Evolutionary conservation across 805 yeast genomes (phyloP).

Genomic region (Candida sakaeoensis): DNA sequence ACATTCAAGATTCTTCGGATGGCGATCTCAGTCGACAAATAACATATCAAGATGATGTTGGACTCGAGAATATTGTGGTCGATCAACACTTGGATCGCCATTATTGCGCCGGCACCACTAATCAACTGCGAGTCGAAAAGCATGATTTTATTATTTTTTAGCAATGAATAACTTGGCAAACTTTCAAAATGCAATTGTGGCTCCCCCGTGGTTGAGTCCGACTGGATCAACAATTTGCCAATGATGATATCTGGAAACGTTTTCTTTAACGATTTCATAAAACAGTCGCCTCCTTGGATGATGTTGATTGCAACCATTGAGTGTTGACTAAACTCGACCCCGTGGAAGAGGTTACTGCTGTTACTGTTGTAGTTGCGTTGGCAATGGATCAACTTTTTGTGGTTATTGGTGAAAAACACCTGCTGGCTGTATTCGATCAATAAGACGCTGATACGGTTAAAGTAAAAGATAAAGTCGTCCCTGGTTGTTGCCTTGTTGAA

Average conservation of each 20-base stretch:
- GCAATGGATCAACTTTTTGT: neutral
- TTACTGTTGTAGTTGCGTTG: no score
- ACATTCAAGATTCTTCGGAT: slow-evolving; percentile 69
- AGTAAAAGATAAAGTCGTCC: slow-evolving; percentile 81
- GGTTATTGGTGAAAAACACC: slow-evolving; percentile 36
- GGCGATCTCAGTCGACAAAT: slow-evolving; percentile 77
- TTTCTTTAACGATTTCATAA: slow-evolving; percentile 71
- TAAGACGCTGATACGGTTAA: slow-evolving; percentile 74
- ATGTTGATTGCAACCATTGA: slow-evolving; percentile 70
- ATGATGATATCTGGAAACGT: slow-evolving; percentile 73
- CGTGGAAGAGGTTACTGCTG: slow-evolving; percentile 15
- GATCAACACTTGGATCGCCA: slow-evolving; percentile 84
- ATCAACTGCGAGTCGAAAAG: slow-evolving; percentile 84
- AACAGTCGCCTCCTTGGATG: slow-evolving; percentile 90
- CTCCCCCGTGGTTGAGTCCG: slow-evolving; percentile 87
- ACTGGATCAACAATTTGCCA: slow-evolving; percentile 84
- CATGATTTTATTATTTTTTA: slow-evolving; percentile 43
- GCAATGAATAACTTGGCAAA: slow-evolving; percentile 45
- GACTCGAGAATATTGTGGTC: slow-evolving; percentile 70
- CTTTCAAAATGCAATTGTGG: slow-evolving; percentile 86
- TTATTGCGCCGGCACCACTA: slow-evolving; percentile 90
- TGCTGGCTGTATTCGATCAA: slow-evolving; percentile 65
- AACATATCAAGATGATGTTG: slow-evolving; percentile 66
- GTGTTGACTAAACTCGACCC: slow-evolving; percentile 42
- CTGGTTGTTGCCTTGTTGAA: slow-evolving; percentile 52